A percentile compares a stretch with the other conserved stretches of the same genome.
phyloP scores from a whole-genome alignment of 768 basidiomycete genomes.

The Russula earlei region DNA sequence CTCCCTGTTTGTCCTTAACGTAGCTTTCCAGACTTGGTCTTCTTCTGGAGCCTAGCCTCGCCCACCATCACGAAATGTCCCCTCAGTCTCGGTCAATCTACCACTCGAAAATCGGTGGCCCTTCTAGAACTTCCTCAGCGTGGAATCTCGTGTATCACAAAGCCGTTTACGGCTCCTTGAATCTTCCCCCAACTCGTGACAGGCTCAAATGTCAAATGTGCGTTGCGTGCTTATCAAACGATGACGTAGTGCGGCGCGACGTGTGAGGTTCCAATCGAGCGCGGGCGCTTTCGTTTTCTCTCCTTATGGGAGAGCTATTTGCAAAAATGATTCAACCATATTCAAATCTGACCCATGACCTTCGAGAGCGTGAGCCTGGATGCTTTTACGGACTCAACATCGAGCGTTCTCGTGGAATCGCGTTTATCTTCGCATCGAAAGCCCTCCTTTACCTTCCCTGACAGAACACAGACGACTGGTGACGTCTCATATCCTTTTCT shows the following conservation, averaged over 20 bases:
- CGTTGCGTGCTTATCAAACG: constrained; percentile 4
- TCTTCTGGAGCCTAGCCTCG: not conserved
- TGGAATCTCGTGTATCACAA: not conserved
- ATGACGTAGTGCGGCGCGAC: constrained; percentile 16
- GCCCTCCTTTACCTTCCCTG: not conserved
- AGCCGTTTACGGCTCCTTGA: not conserved
- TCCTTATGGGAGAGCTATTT: constrained; percentile 1
- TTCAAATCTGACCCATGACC: not conserved
- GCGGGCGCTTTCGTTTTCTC: not conserved
- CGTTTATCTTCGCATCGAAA: not conserved
- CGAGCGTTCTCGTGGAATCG: not conserved
- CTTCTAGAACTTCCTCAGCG: not conserved
- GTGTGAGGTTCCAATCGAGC: not conserved
- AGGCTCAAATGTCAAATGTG: not conserved
- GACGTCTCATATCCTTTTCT: not conserved
- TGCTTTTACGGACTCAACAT: not conserved
- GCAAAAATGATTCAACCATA: not conserved
- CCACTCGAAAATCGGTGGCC: not conserved
- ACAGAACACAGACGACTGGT: not conserved
- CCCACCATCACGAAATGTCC: not conserved
- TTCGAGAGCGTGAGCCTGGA: not conserved
- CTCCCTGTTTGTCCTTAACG: too few species aligned
- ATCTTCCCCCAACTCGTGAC: not conserved
- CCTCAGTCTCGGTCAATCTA: not conserved
- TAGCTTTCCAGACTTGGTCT: too few species aligned